Base-by-base conservation (phyloP, 2,329 filamentous ascomycete species). In the Botryotinia narcissicola region DNA sequence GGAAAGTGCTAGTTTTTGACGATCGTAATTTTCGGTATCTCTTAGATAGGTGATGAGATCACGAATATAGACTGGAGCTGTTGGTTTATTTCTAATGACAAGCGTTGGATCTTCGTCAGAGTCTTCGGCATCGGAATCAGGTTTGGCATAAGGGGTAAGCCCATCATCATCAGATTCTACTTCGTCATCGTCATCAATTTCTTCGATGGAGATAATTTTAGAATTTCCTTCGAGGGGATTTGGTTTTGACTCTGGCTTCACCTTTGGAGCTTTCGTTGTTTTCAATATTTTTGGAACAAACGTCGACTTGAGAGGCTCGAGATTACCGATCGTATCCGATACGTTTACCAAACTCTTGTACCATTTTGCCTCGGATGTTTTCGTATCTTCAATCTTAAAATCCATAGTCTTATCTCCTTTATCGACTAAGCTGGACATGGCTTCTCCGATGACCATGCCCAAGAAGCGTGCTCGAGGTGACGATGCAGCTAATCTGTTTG, bases 81-180 rank as follows among this genome's bases (percentile, higher is more conserved):
- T 92, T 35, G 92, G 89, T 78, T 96, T 98, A 82, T 96, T 91
- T 22, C 95, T 88, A 73, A 92, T 91, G 66, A 98, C 87, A 29
- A 97, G 85, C 0, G 94, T 97, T 8, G 96, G 91, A 78, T 99
- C 97, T 54, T 98, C 95, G 73, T 98, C 94, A 0, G 94, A 95
- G 80, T 99, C 96, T 80, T 97, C 93, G 0, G 90, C 88, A 77
- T 99, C 96, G 2, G 93, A 94, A 79, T 94, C 93, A 0, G 93
- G 93, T 81, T 97, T 98, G 22, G 89, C 88, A 78, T 98, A 97
- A 0, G 93, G 88, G 3, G 89, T 85, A 1, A 98, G 84, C 20
- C 84, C 84, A 69, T 80, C 78, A 54, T 81, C 75, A n/a, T 77
- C 78, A 14, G 86, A 86, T 29, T 84, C 82, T 46, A 86, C 84